Evolutionary conservation across 2,329 filamentous ascomycete genomes (phyloP), one percentile per base, ranked within the genome.

Genomic region (Fusarium nygamai): DNA sequence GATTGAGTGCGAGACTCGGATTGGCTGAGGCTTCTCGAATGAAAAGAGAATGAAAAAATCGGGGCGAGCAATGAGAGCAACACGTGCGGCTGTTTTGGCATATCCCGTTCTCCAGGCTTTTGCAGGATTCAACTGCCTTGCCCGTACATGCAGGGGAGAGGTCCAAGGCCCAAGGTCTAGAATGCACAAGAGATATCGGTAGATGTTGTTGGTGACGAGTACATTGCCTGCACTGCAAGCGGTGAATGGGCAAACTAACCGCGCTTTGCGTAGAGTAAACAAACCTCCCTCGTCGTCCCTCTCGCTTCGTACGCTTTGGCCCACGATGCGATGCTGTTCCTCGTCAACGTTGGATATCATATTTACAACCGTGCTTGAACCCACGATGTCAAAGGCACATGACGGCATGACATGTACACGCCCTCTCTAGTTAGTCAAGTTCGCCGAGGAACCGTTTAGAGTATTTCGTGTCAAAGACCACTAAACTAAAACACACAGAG

Each of bases 211-310:
- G 34, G 53, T 61, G 60, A 70, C 39, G 53, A 50, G 64, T 61
- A 36, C 46, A 7, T 29, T 22, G 31, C 14, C 33, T 50, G 31
- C 20, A 48, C 27, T 38, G 46, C 43, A 44, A 56, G 56, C 38
- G 47, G 36, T 48, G 65, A 61, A 69, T 58, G 29, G 29, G 65
- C 36, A 47, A 61, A 29, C 36, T 57, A 75, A 51, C 61, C 72
- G 72, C 72, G 72, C 58, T 75, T 67, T 65, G 72, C 68, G 61
- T 59, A 41, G 64, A 24, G 36, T n/a, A 53, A 58, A 51, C 38
- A 57, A 43, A 29, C 20, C 46, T 29, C 27, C 14, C 14, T 8
- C 11, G 22, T n/a, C 31, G 31, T 33, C 33, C 20, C 34, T 24
- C 16, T 46, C 31, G 43, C 38, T 59, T 67, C 53, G 24, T 54